Evolutionary conservation across 2,329 filamentous ascomycete species (phyloP).

Genomic region (Macrophomina phaseolina): DNA sequence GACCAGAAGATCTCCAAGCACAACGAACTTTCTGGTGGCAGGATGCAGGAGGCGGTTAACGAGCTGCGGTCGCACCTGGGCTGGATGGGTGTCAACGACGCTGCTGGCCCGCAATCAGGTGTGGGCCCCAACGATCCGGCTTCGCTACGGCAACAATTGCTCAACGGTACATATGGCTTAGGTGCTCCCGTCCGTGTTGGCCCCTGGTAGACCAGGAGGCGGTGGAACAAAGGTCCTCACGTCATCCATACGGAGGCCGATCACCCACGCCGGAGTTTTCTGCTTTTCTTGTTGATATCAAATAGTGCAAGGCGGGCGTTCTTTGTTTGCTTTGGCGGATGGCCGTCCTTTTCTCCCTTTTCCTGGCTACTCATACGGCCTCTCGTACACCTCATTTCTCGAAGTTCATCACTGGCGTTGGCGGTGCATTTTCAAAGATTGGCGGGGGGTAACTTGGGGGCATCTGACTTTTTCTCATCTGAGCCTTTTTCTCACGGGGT

Average conservation of each 20-base stretch:
- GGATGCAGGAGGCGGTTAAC: slow-evolving; percentile 78
- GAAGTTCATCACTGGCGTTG: slow-evolving; percentile 15
- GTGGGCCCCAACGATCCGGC: slow-evolving; percentile 35
- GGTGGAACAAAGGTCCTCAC: background rate
- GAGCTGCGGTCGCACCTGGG: slow-evolving; percentile 76
- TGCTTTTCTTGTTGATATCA: slow-evolving; percentile 24
- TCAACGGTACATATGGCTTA: slow-evolving; percentile 62
- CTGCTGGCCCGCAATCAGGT: slow-evolving; percentile 31
- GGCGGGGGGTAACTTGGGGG: slow-evolving; percentile 8
- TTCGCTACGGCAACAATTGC: slow-evolving; percentile 53
- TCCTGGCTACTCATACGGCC: slow-evolving; percentile 3
- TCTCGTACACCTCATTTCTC: background rate
- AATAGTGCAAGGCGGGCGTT: slow-evolving; percentile 19
- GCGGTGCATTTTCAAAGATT: slow-evolving; percentile 15
- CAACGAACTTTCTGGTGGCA: slow-evolving; percentile 83
- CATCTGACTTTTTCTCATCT: slow-evolving; percentile 11
- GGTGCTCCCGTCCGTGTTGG: slow-evolving; percentile 61
- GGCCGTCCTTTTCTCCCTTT: slow-evolving; percentile 6
- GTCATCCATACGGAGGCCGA: background rate
- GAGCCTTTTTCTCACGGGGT: background rate
- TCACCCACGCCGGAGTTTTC: background rate
- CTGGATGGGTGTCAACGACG: slow-evolving; percentile 69
- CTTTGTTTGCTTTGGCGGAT: slow-evolving; percentile 8
- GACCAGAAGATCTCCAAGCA: slow-evolving; percentile 86
- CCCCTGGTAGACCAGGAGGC: slow-evolving; percentile 54